Percentiles rank a stretch among this genome's conserved stretches.
Evolutionary conservation across 495 filamentous ascomycete species (phyloP).

Genomic region (Penicillium samsonianum): DNA sequence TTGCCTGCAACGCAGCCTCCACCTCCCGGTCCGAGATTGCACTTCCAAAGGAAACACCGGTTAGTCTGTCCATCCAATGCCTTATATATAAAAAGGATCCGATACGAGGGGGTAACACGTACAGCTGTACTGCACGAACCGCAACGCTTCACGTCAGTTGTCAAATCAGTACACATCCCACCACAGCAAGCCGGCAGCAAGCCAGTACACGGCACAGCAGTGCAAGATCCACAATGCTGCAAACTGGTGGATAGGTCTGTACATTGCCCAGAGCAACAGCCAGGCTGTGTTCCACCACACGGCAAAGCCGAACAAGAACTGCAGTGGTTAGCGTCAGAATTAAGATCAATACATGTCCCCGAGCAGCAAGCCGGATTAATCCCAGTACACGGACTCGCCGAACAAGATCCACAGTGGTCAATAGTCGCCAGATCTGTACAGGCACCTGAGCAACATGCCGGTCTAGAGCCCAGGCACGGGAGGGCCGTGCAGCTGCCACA

Average conservation of each 20-base stretch:
- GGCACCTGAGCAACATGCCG: slow-evolving; percentile 13
- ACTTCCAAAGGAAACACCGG: slow-evolving; percentile 11
- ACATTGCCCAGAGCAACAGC: slow-evolving; percentile 6
- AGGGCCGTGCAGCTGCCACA: slow-evolving; percentile 13
- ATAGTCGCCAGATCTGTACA: slow-evolving; percentile 16
- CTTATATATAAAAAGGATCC: too few relatives aligned
- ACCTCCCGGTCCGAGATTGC: slow-evolving; percentile 17
- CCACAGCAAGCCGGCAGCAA: slow-evolving; percentile 19
- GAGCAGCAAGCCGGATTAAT: slow-evolving; percentile 14
- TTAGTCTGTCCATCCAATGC: neutral
- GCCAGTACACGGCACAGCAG: slow-evolving; percentile 6
- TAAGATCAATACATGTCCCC: slow-evolving; percentile 18
- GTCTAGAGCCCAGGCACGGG: slow-evolving; percentile 15
- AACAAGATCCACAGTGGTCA: slow-evolving; percentile 13
- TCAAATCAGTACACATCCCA: slow-evolving; percentile 18
- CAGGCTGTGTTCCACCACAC: neutral
- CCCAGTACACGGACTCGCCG: slow-evolving; percentile 9
- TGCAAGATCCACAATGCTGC: slow-evolving; percentile 11
- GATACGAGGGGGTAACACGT: neutral
- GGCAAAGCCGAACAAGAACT: slow-evolving; percentile 17
- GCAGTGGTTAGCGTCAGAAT: slow-evolving; percentile 14
- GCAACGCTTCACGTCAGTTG: slow-evolving; percentile 13
- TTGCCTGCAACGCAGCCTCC: slow-evolving; percentile 18
- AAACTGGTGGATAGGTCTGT: slow-evolving; percentile 5
- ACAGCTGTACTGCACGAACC: slow-evolving; percentile 19